Conservation (phyloP, 495 filamentous ascomycete genomes). For the Pyronema omphalodes region DNA sequence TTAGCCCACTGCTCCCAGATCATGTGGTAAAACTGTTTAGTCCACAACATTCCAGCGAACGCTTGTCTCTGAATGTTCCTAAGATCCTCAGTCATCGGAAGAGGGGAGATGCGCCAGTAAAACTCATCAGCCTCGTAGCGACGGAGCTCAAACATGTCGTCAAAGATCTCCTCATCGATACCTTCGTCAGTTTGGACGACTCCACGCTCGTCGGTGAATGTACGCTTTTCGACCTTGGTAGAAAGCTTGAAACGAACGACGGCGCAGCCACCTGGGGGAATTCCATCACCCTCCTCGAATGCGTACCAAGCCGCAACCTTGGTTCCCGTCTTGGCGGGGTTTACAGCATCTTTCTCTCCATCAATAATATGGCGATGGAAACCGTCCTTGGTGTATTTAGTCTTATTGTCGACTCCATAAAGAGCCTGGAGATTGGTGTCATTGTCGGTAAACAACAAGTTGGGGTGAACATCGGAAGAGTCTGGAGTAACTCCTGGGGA, state of each 20-base stretch:
- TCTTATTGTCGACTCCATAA: slow-evolving; percentile 56
- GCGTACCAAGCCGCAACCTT: slow-evolving; percentile 84
- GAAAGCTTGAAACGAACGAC: slow-evolving; percentile 87
- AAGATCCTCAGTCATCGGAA: slow-evolving; percentile 87
- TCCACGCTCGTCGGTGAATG: slow-evolving; percentile 1
- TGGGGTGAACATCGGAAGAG: slow-evolving; percentile 64
- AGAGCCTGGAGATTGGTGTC: slow-evolving; percentile 70
- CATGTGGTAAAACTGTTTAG: slow-evolving; percentile 90
- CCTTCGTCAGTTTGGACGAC: slow-evolving; percentile 7
- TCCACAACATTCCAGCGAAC: slow-evolving; percentile 93
- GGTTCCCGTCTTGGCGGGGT: slow-evolving; percentile 62
- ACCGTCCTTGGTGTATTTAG: slow-evolving; percentile 82
- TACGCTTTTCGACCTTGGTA: slow-evolving; percentile 22
- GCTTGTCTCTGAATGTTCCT: slow-evolving; percentile 91
- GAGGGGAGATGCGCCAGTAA: slow-evolving; percentile 76
- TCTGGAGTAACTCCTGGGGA: slow-evolving; percentile 65
- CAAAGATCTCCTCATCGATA: slow-evolving; percentile 78
- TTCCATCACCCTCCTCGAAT: slow-evolving; percentile 74
- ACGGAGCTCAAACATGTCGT: slow-evolving; percentile 75
- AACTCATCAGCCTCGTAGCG: slow-evolving; percentile 85
- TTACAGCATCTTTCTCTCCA: slow-evolving; percentile 58
- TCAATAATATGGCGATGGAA: slow-evolving; percentile 81
- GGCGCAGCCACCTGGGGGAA: slow-evolving; percentile 76
- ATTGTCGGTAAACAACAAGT: slow-evolving; percentile 83
- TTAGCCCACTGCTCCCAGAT: slow-evolving; percentile 96